Evolutionary conservation across 169 alveolate species (phyloP).

Genomic region (Fabrea salina): DNA sequence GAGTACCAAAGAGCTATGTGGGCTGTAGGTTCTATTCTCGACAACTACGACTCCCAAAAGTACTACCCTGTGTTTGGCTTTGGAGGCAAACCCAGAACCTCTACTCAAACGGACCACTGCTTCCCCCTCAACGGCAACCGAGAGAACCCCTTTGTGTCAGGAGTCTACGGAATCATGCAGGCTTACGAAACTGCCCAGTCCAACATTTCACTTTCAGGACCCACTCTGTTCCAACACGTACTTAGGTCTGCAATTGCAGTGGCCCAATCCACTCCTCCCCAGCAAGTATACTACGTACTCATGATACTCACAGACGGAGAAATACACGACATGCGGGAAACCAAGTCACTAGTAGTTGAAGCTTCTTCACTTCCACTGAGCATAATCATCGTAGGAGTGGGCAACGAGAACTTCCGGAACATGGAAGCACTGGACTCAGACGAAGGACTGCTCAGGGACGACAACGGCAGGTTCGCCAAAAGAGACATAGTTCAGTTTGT

Average conservation of each 20-base stretch:
- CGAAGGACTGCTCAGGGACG: constrained; percentile 40
- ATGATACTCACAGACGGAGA: constrained; percentile 68
- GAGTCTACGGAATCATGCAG: constrained; percentile 55
- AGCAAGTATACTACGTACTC: constrained; percentile 53
- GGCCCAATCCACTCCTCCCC: constrained; percentile 37
- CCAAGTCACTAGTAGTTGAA: constrained; percentile 61
- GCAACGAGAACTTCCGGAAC: constrained; percentile 58
- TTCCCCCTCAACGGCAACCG: constrained; percentile 55
- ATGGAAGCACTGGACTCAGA: constrained; percentile 75
- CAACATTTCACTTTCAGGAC: constrained; percentile 57
- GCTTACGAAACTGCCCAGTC: constrained; percentile 42
- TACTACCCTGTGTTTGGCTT: constrained; percentile 72
- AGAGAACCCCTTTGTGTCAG: constrained; percentile 47
- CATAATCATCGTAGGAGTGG: constrained; percentile 74
- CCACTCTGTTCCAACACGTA: constrained; percentile 61
- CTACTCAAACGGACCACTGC: constrained; percentile 42
- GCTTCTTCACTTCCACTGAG: constrained; percentile 69
- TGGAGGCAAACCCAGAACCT: constrained; percentile 58
- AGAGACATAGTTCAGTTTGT: constrained; percentile 81
- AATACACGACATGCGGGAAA: constrained; percentile 65
- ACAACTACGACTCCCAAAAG: constrained; percentile 71
- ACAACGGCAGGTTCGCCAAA: constrained; percentile 48
- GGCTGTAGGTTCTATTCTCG: constrained; percentile 59
- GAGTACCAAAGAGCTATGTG: constrained; percentile 57
- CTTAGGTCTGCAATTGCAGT: constrained; percentile 40